Conservation (phyloP, 352 stramenopile species). For the Globisporangium solare region DNA sequence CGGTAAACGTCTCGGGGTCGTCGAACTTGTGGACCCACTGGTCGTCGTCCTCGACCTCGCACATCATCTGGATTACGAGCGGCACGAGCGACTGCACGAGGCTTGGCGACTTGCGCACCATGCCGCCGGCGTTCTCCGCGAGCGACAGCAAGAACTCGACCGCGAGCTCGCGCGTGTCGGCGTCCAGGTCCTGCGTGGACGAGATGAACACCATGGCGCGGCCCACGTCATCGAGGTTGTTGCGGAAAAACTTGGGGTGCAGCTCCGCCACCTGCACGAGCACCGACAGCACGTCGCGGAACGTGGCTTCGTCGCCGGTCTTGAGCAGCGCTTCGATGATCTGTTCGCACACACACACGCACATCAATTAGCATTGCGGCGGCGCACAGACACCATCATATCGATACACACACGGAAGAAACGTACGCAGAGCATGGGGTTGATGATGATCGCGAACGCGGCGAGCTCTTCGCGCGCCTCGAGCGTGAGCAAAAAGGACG, state of each 20-base stretch:
- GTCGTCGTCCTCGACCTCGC: conserved; percentile 72
- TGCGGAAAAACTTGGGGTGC: conserved; percentile 81
- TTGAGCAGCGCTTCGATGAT: conserved; percentile 69
- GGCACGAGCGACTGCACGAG: conserved; percentile 67
- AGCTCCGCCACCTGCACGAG: conserved; percentile 74
- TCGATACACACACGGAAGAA: no score
- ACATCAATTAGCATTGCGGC: not conserved
- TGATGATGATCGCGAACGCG: conserved; percentile 66
- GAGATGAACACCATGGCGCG: conserved; percentile 80
- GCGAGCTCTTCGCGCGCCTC: conserved; percentile 63
- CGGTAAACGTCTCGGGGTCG: conserved; percentile 72
- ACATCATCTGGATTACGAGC: conserved; percentile 74
- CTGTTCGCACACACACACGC: conserved; percentile 10
- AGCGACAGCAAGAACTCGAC: conserved; percentile 81
- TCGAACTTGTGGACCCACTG: conserved; percentile 75
- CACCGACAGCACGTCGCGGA: conserved; percentile 67
- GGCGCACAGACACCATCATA: no score
- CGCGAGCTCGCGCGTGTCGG: conserved; percentile 71
- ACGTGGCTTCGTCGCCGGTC: conserved; percentile 49
- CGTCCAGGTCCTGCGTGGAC: conserved; percentile 54
- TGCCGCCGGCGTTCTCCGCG: conserved; percentile 73
- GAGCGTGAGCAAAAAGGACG: conserved; percentile 70
- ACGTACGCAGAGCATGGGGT: conserved; percentile 60
- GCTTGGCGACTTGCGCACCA: conserved; percentile 71
- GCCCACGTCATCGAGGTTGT: conserved; percentile 57